Evolutionary conservation across 2,329 filamentous ascomycete species (phyloP).

Genomic region (Pleoardoris graminearum): DNA sequence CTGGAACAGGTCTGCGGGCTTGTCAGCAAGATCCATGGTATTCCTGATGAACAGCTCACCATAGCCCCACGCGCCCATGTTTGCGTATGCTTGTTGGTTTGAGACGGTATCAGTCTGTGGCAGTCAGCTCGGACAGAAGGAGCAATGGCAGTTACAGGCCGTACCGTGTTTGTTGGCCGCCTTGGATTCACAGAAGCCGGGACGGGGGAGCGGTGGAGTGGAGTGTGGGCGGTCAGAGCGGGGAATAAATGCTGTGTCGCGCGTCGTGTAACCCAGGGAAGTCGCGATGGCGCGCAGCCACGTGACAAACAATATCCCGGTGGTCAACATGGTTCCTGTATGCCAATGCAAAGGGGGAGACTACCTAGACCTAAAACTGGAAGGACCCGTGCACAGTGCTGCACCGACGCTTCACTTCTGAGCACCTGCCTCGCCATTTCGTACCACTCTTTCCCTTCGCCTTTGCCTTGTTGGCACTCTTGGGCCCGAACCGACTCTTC

Average conservation of each 20-base stretch:
- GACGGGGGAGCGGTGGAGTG: background rate
- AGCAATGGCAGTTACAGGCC: background rate
- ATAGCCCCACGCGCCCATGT: conserved; percentile 25
- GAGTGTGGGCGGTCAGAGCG: background rate
- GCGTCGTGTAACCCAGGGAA: background rate
- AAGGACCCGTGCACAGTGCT: no score
- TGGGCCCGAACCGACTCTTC: no score
- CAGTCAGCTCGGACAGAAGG: background rate
- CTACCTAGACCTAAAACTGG: no score
- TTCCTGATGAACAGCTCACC: background rate
- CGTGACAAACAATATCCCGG: background rate
- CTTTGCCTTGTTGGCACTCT: no score
- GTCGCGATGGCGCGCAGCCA: background rate
- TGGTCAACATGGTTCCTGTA: no score
- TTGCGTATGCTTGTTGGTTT: background rate
- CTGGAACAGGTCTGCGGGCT: conserved; percentile 23
- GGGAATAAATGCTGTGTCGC: background rate
- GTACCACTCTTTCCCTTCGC: no score
- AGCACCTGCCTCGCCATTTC: no score
- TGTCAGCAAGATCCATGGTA: background rate
- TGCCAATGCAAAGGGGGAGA: no score
- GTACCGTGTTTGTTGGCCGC: background rate
- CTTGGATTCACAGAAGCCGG: background rate
- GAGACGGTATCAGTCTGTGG: background rate
- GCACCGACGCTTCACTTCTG: no score